Conservation (phyloP, 169 alveolate species). For the Plasmodium gonderi region DNA sequence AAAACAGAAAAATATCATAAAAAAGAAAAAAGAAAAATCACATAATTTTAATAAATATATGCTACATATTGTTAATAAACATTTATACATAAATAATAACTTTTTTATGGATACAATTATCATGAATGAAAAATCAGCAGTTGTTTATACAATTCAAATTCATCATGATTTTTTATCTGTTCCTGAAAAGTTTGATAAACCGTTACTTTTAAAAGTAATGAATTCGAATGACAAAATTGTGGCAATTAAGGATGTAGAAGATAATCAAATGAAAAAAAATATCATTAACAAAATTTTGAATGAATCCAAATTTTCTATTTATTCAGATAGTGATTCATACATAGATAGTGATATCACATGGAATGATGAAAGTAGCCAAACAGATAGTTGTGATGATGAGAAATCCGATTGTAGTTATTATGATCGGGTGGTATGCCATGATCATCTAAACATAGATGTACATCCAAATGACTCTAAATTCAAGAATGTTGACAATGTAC, state of each 20-base stretch:
- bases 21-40: slow-evolving; percentile 60
- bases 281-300: slow-evolving; percentile 17
- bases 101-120: slow-evolving; percentile 40
- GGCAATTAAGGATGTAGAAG: slow-evolving; percentile 6
- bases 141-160: slow-evolving; percentile 59
- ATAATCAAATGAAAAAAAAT: slow-evolving; percentile 16
- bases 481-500: no score
- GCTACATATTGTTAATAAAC: slow-evolving; percentile 49
- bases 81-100: slow-evolving; percentile 16
- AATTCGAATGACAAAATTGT: slow-evolving; percentile 28
- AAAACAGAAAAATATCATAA: slow-evolving; percentile 42
- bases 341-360: slow-evolving; percentile 74
- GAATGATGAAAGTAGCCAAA: slow-evolving; percentile 29
- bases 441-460: not conserved
- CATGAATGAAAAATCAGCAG: slow-evolving; percentile 17
- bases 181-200: not conserved
- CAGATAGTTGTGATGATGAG: slow-evolving; percentile 13
- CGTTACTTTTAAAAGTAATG: not conserved
- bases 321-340: slow-evolving; percentile 73
- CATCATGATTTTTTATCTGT: slow-evolving; percentile 12
- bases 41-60: slow-evolving; percentile 45
- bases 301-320: slow-evolving; percentile 70
- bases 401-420: not conserved
- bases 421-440: not conserved
- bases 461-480: no score